Percentiles rank a stretch among this genome's conserved stretches.
phyloP scores from a whole-genome alignment of 2,329 filamentous ascomycete species.

The Knoxdaviesia proteae region DNA sequence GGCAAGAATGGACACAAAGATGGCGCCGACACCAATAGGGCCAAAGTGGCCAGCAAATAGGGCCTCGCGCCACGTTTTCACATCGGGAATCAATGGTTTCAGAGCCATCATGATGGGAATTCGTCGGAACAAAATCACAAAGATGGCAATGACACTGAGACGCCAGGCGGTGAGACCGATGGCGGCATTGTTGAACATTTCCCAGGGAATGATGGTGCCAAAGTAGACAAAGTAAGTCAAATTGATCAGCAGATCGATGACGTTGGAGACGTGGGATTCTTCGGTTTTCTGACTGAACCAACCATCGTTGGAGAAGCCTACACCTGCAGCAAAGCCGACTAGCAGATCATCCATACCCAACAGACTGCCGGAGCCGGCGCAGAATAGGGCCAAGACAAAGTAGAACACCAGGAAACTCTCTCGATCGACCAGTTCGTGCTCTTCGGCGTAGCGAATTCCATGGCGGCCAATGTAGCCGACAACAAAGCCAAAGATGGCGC shows the following conservation, averaged over 20 bases:
- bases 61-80: constrained; percentile 96
- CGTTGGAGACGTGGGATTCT: constrained; percentile 96
- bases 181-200: constrained; percentile 57
- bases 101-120: constrained; percentile 85
- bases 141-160: constrained; percentile 75
- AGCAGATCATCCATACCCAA: constrained; percentile 84
- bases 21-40: constrained; percentile 88
- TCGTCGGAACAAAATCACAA: constrained; percentile 88
- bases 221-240: constrained; percentile 97
- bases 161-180: constrained; percentile 73
- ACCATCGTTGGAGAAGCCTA: constrained; percentile 98
- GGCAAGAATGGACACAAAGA: constrained; percentile 85
- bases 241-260: constrained; percentile 93
- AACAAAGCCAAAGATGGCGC: constrained; percentile 67
- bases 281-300: constrained; percentile 98
- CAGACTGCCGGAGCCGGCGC: constrained; percentile 78
- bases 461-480: constrained; percentile 83
- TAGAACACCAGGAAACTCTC: constrained; percentile 98
- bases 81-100: constrained; percentile 84
- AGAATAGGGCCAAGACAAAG: constrained; percentile 89
- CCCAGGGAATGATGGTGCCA: constrained; percentile 92
- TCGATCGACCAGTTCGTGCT: constrained; percentile 69
- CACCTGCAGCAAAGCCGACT: constrained; percentile 83
- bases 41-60: constrained; percentile 95
- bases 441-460: constrained; percentile 72